These are phyloP conservation scores for Seiridium unicorne DNA, from an alignment of 2,329 filamentous ascomycete genomes.

Conservation along the genomic window DNA sequence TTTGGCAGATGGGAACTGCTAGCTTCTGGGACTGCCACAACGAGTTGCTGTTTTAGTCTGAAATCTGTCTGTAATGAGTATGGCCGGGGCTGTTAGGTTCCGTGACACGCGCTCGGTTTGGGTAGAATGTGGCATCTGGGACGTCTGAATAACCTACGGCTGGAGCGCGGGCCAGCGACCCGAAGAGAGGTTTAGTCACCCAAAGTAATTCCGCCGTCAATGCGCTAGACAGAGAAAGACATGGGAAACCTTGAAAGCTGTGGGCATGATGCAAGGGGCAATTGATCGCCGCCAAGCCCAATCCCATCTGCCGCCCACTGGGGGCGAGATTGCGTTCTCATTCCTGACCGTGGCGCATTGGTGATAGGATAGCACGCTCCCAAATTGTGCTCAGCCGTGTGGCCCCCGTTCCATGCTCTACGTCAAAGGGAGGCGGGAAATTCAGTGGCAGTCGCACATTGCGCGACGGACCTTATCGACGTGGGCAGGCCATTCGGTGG, in stretches of 20 bases:
- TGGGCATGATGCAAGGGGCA: background rate
- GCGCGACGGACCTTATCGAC: background rate
- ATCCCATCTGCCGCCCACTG: background rate
- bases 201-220: background rate
- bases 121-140: background rate
- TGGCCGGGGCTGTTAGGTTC: background rate
- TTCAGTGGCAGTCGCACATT: background rate
- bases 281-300: conserved; percentile 1
- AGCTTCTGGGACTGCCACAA: background rate
- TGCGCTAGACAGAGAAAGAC: background rate
- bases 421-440: background rate
- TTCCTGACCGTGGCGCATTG: background rate
- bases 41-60: background rate
- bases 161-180: background rate
- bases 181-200: background rate
- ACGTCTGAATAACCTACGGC: conserved; percentile 4
- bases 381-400: background rate
- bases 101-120: background rate
- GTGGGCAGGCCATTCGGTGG: background rate
- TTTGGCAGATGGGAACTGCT: background rate
- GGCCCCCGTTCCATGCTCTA: background rate
- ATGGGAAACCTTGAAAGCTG: background rate
- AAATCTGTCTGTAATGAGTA: background rate
- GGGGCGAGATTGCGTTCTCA: background rate
- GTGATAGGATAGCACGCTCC: background rate